phyloP scores from a whole-genome alignment of 2,329 filamentous ascomycete species.

The Penicillium capsulatum region DNA sequence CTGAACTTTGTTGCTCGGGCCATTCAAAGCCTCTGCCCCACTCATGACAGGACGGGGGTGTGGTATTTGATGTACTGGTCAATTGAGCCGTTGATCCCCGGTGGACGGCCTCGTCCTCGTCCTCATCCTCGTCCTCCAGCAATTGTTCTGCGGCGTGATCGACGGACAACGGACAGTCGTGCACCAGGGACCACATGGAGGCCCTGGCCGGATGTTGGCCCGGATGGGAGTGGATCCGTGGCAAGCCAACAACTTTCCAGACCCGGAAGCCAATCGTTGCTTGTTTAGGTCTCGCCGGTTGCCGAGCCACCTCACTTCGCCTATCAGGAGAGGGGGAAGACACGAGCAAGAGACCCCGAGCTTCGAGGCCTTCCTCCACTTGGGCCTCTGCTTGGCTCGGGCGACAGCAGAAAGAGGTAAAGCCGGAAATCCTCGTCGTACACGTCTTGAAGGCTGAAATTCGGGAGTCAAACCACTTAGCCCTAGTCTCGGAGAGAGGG shows the following conservation, averaged over 20 bases:
- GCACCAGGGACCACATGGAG: constrained; percentile 28
- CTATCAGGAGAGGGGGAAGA: constrained; percentile 2
- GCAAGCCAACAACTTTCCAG: constrained; percentile 1
- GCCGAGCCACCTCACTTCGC: constrained; percentile 2
- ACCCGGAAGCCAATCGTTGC: constrained; percentile 6
- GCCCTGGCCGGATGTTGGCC: constrained; percentile 18
- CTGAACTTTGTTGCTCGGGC: no score
- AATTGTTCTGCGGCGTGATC: constrained; percentile 18
- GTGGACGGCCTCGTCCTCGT: no score
- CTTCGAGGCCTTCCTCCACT: background rate
- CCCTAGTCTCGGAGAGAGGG: no score
- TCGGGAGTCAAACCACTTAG: no score
- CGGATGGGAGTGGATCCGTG: constrained; percentile 16
- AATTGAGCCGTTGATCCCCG: no score
- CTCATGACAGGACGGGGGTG: background rate
- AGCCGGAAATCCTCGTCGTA: no score
- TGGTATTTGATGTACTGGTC: no score
- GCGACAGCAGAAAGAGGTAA: no score
- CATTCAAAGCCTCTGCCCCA: background rate
- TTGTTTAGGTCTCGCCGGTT: background rate
- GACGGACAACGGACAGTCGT: constrained; percentile 25
- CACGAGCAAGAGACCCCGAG: constrained; percentile 4
- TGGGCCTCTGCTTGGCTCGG: background rate
- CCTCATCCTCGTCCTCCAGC: no score
- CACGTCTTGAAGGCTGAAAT: no score